Base-by-base conservation (phyloP, 2,329 filamentous ascomycete species). In the Leptographium lundbergii region DNA sequence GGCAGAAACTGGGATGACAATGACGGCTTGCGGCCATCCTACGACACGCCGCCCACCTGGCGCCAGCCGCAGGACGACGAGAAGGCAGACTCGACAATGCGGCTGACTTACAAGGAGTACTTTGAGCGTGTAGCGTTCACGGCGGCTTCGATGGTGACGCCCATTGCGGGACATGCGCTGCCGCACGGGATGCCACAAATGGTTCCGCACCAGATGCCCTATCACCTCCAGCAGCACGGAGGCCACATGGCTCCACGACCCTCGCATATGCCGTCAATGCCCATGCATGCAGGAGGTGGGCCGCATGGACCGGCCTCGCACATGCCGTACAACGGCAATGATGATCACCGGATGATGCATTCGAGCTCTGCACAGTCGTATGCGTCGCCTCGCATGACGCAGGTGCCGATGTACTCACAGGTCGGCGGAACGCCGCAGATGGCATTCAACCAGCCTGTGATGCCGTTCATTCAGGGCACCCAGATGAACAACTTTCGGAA, bases 11-110 rank as follows among this genome's bases (percentile, higher is more conserved):
- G 86, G 77, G 78, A 84, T 42, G 81, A 84, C 60, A 95, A 94
- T 67, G 86, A 85, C 54, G 91, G 90, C n/a, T 81, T 96, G 57
- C 87, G 87, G 45, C 87, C 87, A 32, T 85, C 92, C 4, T 96
- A 87, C 71, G 86, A 90, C 66, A 97, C 94, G 1, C 77, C 79
- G 13, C 91, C 91, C 0, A 91, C 87, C 0, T 99, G 94, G 92
- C 85, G 87, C 61, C 82, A 85, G 61, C 73, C 84, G 27, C 75
- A 82, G 55, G 87, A 89, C 63, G 88, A 95, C 63, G 88, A 95
- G 63, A 89, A 88, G 66, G 68, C 75, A 0, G 80, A 84, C 42
- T 84, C 82, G 1, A 82, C 80, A 1, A 85, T 85, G 77, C 76
- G 74, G 62, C 67, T 84, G 67, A 88, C 83, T 0, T 95, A 91